Base-by-base conservation (phyloP, 23 red algal species). In the Chondrus crispus region DNA sequence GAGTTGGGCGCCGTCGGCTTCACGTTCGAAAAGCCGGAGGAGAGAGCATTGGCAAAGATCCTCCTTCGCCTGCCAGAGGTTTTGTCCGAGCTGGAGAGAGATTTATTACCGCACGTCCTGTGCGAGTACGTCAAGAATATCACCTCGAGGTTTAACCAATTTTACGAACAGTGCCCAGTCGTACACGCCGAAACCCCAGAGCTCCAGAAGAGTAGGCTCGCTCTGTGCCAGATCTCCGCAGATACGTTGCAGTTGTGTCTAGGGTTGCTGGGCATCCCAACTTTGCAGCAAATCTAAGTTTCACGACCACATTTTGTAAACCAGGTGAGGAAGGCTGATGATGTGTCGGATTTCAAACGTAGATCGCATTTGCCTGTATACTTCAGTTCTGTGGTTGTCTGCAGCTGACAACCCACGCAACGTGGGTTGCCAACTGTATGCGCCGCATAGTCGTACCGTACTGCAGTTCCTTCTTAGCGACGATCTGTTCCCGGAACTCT, bases 111-210 rank as follows among this genome's bases (percentile, higher is more conserved):
- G n/a, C 91, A 99, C 77, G 64, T 93, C 16, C 46, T 99, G 42
- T 99, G 97, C 87, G 97, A 99, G 38, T 99, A 99, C 53, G 92
- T 99, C 68, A 93, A 88, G 19, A 93, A 74, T 55, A 52, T 99
- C 46, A 88, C 94, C 20, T 57, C 75, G 24, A 43, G 83, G 38
- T 99, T 99, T 47, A 99, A 99, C 72, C 91, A 94, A 32, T 99
- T 99, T 84, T 99, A 99, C 93, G 97, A 99, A 63, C 76, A 95
- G 47, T 99, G 97, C 76, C 92, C 94, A 8, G 95, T 99, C 36
- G 54, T 93, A 18, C 75, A 89, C 30, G 97, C 97, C 3, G 85
- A 92, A 32, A 52, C 87, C 30, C 91, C 94, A 32, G 81, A 88
- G 26, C 12, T 95, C 50, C 86, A 87, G 74, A 54, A 83, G 19